These are phyloP conservation scores for Microcos paniculata DNA, from an alignment of 345 rosid species.

Conservation along the genomic window DNA sequence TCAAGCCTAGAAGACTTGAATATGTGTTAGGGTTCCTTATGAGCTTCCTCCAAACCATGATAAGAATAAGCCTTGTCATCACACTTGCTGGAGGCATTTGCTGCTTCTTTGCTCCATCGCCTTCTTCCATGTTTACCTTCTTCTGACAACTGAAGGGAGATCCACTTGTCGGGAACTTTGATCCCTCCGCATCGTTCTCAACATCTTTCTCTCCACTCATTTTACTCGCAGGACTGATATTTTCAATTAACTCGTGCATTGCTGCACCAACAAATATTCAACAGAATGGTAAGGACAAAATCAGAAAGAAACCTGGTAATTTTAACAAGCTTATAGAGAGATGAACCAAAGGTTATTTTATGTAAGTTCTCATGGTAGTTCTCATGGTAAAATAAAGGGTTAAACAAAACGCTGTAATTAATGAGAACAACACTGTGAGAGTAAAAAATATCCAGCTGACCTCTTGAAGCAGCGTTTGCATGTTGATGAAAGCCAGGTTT, in stretches of 20 bases:
- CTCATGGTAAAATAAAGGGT: neutral
- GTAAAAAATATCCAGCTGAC: too few species aligned
- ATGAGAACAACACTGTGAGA: too few species aligned
- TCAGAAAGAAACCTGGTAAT: neutral
- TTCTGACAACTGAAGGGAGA: constrained; percentile 43
- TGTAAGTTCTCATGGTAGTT: neutral
- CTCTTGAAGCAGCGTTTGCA: constrained; percentile 53
- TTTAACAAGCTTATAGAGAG: too few species aligned
- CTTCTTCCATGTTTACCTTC: constrained; percentile 41
- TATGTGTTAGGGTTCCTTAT: constrained; percentile 77
- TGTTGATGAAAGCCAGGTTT: constrained; percentile 26
- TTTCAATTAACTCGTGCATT: constrained; percentile 59
- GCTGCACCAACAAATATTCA: constrained; percentile 34
- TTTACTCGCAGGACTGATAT: constrained; percentile 53
- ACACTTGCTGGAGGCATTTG: constrained; percentile 79
- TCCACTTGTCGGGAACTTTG: constrained; percentile 37
- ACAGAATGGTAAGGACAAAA: neutral
- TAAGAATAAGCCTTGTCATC: constrained; percentile 66
- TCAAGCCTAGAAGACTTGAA: constrained; percentile 62
- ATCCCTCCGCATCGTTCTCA: constrained; percentile 47
- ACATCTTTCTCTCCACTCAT: constrained; percentile 43
- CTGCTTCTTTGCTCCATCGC: constrained; percentile 38
- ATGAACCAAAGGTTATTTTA: neutral
- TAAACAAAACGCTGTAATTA: too few species aligned
- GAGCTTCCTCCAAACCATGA: constrained; percentile 81